Evolutionary conservation across 352 stramenopile species (phyloP), one percentile per base, ranked within the genome.

Genomic region (Elongisporangium senticosum): DNA sequence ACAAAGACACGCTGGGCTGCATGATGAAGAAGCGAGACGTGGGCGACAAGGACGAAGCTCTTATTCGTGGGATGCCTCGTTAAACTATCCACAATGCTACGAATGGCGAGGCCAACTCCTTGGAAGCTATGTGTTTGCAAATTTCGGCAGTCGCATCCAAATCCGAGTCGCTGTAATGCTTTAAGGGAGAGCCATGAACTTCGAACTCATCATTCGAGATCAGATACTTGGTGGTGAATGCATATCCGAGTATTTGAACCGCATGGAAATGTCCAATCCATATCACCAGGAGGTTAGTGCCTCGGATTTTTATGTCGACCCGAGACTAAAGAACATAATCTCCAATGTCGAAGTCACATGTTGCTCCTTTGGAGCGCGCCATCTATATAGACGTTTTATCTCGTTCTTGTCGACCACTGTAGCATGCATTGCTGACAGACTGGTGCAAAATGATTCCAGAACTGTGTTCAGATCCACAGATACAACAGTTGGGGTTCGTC

Each of bases 31-130:
- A 84, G 59, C 64, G 75, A 24, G 62, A 71, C 56, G 59, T 74
- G 51, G 69, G 76, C n/a, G 78, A 92, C 61, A 90, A 89, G 57
- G 78, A 84, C 59, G 88, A 85, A 50, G 75, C 33, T 33, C 24
- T 7, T 7, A 33, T 33, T 33, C 24, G 3, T 7, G 24, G 3
- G 24, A 33, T 33, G 7, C 24, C 7, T 33, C 24, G 24, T 33
- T 33, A 3, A 33, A 33, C 7, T 7, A 33, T 33, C 24, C 24
- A 33, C 24, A 53, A n/a, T 53, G 49, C 33, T 13, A 17, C 49
- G 8, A n/a, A 17, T 53, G 7, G 3, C 24, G 14, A 33, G 24
- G 24, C 3, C 24, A 33, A 33, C 7, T 33, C 24, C 24, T 33
- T 33, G 24, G 7, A 7, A 33, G 24, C 4, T 7, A 7, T 33